These are phyloP conservation scores for Amborella trichopoda DNA, from an alignment of 164 flowering plant species.

Conservation along the genomic window DNA sequence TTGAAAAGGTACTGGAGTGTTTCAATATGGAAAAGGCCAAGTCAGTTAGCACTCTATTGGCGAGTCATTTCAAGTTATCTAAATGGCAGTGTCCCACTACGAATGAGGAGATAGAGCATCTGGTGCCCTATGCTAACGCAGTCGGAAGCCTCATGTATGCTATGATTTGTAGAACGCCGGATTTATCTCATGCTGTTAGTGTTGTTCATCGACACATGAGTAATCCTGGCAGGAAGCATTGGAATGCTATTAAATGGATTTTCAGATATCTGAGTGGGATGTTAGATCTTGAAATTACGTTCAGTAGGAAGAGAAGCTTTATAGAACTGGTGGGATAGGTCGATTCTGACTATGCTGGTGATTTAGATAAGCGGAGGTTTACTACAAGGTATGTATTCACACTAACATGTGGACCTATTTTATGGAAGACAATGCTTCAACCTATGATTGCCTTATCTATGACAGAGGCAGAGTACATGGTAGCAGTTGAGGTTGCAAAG, in stretches of 20 bases:
- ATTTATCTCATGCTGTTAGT: background rate
- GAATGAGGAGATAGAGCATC: background rate
- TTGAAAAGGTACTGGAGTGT: background rate
- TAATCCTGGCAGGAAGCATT: background rate
- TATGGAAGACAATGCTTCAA: background rate
- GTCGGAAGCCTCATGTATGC: background rate
- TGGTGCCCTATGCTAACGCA: background rate
- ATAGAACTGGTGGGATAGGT: background rate
- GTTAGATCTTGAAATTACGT: background rate
- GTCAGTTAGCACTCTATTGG: background rate
- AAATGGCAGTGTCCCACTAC: background rate
- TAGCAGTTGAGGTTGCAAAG: no score
- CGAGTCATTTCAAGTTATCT: background rate
- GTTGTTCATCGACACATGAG: background rate
- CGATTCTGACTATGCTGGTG: background rate
- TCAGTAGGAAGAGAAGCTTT: background rate
- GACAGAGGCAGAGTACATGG: slow-evolving; percentile 1
- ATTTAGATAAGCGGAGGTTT: background rate
- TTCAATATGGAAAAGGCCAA: background rate
- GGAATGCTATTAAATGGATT: background rate
- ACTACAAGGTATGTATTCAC: slow-evolving; percentile 1
- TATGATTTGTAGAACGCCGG: background rate
- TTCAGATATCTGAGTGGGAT: background rate
- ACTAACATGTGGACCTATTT: background rate
- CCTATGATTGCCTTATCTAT: background rate